Evolutionary conservation across 176 grass and related monocot genomes (phyloP), one percentile per base, ranked within the genome.

Genomic region (Luzula sylvatica): DNA sequence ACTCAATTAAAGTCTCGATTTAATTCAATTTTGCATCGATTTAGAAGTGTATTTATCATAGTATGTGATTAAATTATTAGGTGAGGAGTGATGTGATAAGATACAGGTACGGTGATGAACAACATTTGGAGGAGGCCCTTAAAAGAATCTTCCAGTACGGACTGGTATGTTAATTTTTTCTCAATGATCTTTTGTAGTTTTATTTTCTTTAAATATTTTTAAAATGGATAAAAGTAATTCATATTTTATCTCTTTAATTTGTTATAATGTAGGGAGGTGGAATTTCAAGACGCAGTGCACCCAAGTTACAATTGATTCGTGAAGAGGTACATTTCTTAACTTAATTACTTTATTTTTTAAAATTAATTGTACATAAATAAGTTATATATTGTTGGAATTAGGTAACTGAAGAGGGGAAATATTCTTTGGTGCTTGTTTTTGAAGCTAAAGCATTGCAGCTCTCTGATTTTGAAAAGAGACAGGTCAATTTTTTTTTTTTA

Each of bases 91-190:
- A 95, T 83, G 88, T 95, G 71, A 95, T 67, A 23, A 79, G 88
- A 32, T 95, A 62, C 67, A 72, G 88, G 45, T 95, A 95, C 41
- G 83, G 88, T 84, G 88, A 95, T 66, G 88, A 95, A 42, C 88
- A 95, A 50, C 83, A 95, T 42, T 61, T 87, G 56, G 88, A 95
- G 15, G 88, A 95, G 72, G 88, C 83, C 2, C 48, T 95, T 39
- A 82, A 95, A 42, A 39, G 88, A 62, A 95, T 95, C 52, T 95
- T 95, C 69, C 88, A 95, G 71, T 95, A 95, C 66, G 88, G 88
- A 44, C 78, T 79, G 83, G 88, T 95, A 81, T 64, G 60, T 76
- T 46, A 26, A 50, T 25, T 20, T 25, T 28, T 52, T 66, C 20
- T 15, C 53, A 16, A 23, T 46, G 2, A 12, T 17, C 20, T 18